Conservation (phyloP, 495 filamentous ascomycete genomes). For the Talaromyces trachyspermus region DNA sequence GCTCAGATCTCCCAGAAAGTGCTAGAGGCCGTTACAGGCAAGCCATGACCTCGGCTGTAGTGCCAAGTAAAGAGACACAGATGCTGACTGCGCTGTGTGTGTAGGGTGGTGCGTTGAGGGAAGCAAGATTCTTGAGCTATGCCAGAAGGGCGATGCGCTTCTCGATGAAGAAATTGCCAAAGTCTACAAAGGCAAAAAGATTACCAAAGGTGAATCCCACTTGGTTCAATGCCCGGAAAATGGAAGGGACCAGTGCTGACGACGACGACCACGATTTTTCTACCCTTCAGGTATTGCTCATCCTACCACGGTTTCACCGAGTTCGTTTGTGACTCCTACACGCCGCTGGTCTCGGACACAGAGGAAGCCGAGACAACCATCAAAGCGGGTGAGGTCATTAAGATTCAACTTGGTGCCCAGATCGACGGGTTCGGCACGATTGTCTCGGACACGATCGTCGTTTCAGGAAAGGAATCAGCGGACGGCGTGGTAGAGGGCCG, state of each 20-base stretch:
- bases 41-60: conserved; percentile 9
- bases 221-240: no score
- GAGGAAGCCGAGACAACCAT: conserved; percentile 73
- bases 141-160: conserved; percentile 90
- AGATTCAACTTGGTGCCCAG: conserved; percentile 96
- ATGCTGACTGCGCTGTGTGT: not conserved
- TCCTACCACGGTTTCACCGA: conserved; percentile 92
- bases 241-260: no score
- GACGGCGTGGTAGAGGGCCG: conserved; percentile 59
- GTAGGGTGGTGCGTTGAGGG: conserved; percentile 73
- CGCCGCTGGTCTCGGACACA: conserved; percentile 75
- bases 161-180: conserved; percentile 89
- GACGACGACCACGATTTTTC: no score
- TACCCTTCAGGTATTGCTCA: conserved; percentile 64
- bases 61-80: no score
- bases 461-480: conserved; percentile 49
- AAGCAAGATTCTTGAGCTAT: conserved; percentile 84
- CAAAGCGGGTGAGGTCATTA: conserved; percentile 77
- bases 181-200: conserved; percentile 98
- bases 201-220: conserved; percentile 65
- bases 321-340: conserved; percentile 96
- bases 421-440: conserved; percentile 97
- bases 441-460: conserved; percentile 84
- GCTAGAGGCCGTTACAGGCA: conserved; percentile 72
- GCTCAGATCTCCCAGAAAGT: conserved; percentile 92